phyloP scores from a whole-genome alignment of 2,329 filamentous ascomycete species.

The Tolypocladium tropicale region DNA sequence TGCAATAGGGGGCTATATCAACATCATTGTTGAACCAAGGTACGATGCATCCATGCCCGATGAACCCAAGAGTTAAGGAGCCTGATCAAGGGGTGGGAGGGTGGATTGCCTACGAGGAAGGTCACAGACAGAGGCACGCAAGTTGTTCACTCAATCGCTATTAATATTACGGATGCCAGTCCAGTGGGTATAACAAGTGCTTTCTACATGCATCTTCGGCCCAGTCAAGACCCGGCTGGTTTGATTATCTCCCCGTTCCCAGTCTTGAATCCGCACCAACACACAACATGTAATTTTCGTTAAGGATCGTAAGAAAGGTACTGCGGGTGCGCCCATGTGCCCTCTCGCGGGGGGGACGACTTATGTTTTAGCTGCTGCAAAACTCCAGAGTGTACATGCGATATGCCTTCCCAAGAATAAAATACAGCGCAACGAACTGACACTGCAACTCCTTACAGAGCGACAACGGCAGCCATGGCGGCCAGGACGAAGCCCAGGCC shows the following conservation, averaged over 20 bases:
- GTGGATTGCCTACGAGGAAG: background rate
- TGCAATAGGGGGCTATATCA: too few relatives aligned
- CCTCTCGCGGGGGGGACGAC: slow-evolving; percentile 2
- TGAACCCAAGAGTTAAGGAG: too few relatives aligned
- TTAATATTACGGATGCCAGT: slow-evolving; percentile 24
- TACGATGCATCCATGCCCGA: too few relatives aligned
- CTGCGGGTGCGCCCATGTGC: slow-evolving; percentile 5
- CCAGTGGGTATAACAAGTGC: slow-evolving; percentile 17
- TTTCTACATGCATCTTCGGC: slow-evolving; percentile 17
- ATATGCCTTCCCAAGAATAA: background rate
- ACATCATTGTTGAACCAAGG: too few relatives aligned
- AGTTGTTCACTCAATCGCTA: slow-evolving; percentile 12
- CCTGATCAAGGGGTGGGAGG: too few relatives aligned
- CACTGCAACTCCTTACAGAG: slow-evolving; percentile 28
- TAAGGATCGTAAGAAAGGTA: slow-evolving; percentile 51
- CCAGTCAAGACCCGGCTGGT: slow-evolving; percentile 12
- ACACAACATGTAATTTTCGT: slow-evolving; percentile 28
- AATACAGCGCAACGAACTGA: background rate
- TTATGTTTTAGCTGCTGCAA: slow-evolving; percentile 2
- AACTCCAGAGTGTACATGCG: background rate
- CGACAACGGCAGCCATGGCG: slow-evolving; percentile 32
- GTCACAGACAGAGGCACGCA: slow-evolving; percentile 5
- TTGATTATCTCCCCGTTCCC: slow-evolving; percentile 6
- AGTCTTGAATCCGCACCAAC: slow-evolving; percentile 12
- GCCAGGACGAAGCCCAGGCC: slow-evolving; percentile 36